A percentile compares a stretch with the other conserved stretches of the same genome.
Conservation (phyloP, 2,329 filamentous ascomycete genomes). For the Penicillium sclerotiorum region DNA sequence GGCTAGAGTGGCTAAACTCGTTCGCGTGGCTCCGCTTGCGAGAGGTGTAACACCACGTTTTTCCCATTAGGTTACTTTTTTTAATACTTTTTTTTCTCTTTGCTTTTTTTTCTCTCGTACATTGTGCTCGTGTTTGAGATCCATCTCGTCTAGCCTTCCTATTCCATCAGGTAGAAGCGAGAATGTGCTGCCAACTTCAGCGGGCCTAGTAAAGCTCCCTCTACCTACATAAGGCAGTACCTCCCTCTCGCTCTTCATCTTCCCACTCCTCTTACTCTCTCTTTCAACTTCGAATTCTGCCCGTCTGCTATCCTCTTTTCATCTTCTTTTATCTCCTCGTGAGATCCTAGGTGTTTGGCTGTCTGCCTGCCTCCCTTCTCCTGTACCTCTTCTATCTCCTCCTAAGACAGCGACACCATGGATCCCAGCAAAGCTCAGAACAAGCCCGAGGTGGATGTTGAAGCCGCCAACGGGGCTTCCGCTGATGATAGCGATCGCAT, state of each 20-base stretch:
- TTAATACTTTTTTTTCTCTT: constrained; percentile 7
- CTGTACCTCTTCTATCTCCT: neutral
- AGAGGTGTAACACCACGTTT: constrained; percentile 4
- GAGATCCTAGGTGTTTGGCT: constrained; percentile 14
- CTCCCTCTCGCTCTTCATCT: constrained; percentile 4
- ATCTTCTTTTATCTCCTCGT: neutral
- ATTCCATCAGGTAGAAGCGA: constrained; percentile 5
- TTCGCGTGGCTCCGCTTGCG: constrained; percentile 19
- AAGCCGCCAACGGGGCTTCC: constrained; percentile 8
- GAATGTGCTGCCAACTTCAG: constrained; percentile 1
- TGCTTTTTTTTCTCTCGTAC: neutral
- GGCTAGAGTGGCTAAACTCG: constrained; percentile 6
- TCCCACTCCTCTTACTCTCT: neutral
- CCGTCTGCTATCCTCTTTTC: neutral
- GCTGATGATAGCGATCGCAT: constrained; percentile 15
- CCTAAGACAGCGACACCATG: constrained; percentile 17
- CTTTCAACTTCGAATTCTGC: neutral
- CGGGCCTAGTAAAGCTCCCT: constrained; percentile 1
- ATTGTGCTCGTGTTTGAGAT: too few relatives aligned
- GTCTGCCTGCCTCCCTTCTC: neutral
- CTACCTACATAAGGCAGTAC: constrained; percentile 13
- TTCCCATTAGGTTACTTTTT: neutral
- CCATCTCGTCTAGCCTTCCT: constrained; percentile 9
- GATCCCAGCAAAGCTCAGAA: constrained; percentile 2
- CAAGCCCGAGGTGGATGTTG: constrained; percentile 17